Evolutionary conservation across 371 early-diverging fungal species (phyloP), one percentile per base, ranked within the genome.

Genomic region (Mucor velutinosus): DNA sequence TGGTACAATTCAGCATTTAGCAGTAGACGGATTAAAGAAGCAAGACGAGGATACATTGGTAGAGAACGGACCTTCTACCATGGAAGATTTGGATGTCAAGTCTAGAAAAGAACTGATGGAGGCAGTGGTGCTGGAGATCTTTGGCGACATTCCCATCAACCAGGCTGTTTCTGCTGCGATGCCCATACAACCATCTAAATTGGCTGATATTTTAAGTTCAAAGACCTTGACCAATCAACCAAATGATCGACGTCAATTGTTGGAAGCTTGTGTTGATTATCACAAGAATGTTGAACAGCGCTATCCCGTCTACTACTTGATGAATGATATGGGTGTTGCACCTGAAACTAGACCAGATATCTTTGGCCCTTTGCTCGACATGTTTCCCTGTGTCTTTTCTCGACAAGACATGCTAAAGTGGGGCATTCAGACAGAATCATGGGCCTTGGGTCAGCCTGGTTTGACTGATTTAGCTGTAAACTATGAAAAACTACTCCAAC

Each of bases 61-160:
- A 0, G 37, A n/a, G 17, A 27, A 49, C 1, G 66, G 45, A 1
- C 67, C 66, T 17, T 23, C 29, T 12, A 30, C 25, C 15, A 67
- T 76, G 60, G 72, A 76, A 4, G 67, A 67, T 27, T 37, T 77
- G 11, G 60, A 45, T 12, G 58, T 59, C 14, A 58, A 61, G 1
- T 60, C 67, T 12, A 69, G 68, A 35, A 67, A 64, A 39, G 71
- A 76, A 3, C 32, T 80, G 33, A 79, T 81, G 79, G 77, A 76
- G 15, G 79, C 74, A 1, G 70, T 79, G 7, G 74, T 79, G 2
- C 58, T 75, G 10, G 79, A 81, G 45, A 70, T 81, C 14, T 81
- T 77, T 74, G 82, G 79, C 15, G 82, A 81, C 55, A 81, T 81
- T 39, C 82, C 82, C 3, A 81, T 81, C 62, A 79, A 81, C 43